A percentile compares a stretch with the other conserved stretches of the same genome.
phyloP scores from a whole-genome alignment of 768 basidiomycete genomes.

The Auricularia sp. region DNA sequence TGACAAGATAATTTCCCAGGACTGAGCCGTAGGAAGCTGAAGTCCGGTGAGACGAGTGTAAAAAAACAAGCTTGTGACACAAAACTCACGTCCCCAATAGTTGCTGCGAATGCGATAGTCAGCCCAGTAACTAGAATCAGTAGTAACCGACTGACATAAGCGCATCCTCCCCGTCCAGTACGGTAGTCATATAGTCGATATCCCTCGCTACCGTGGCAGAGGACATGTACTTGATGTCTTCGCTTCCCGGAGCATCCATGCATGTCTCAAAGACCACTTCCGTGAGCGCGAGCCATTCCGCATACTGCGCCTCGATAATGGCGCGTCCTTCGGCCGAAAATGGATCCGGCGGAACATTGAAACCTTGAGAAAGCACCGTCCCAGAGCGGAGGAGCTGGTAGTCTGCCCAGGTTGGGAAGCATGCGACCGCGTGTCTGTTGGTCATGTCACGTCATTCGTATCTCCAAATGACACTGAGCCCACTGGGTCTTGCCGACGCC shows the following conservation, averaged over 20 bases:
- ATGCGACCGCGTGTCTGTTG: slow-evolving; percentile 5
- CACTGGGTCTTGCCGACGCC: neutral
- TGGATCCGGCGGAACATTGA: slow-evolving; percentile 5
- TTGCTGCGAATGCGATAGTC: slow-evolving; percentile 5
- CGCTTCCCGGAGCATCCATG: slow-evolving; percentile 3
- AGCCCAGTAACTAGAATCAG: neutral
- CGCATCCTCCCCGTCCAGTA: slow-evolving; percentile 9
- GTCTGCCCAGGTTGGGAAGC: slow-evolving; percentile 5
- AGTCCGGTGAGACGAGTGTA: neutral
- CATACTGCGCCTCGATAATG: neutral
- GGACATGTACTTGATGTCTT: slow-evolving; percentile 10
- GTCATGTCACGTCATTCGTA: neutral
- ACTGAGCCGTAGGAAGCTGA: slow-evolving; percentile 11
- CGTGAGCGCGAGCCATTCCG: slow-evolving; percentile 1
- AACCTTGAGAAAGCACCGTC: slow-evolving; percentile 7
- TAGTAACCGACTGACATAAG: slow-evolving; percentile 7
- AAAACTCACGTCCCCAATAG: slow-evolving; percentile 5
- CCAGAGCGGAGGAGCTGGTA: slow-evolving; percentile 3
- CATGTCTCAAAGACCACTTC: slow-evolving; percentile 7
- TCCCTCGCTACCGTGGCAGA: slow-evolving; percentile 10
- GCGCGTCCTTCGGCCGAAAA: neutral
- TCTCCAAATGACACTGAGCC: neutral
- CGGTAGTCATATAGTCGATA: slow-evolving; percentile 9
- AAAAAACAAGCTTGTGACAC: neutral
- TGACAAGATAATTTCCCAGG: slow-evolving; percentile 11